Percentiles rank a stretch among this genome's conserved stretches.
These are phyloP conservation scores for Dissophora ornata DNA, from an alignment of 192 early-diverging fungal species.

Conservation along the genomic window DNA sequence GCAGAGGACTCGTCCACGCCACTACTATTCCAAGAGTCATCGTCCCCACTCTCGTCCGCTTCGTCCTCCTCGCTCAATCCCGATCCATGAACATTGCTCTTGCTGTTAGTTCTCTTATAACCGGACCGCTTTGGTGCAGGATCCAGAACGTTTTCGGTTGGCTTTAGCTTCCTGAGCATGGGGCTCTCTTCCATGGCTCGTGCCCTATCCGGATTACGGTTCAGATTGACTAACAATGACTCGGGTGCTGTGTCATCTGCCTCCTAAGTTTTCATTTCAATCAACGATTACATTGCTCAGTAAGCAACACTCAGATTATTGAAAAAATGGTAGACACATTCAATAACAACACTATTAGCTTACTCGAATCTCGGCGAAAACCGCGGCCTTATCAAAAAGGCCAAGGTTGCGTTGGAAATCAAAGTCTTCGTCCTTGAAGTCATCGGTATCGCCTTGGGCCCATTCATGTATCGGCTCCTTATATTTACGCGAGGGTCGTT, in stretches of 20 bases:
- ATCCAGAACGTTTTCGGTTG: conserved; percentile 79
- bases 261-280: conserved; percentile 52
- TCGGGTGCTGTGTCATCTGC: conserved; percentile 77
- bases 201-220: conserved; percentile 64
- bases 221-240: conserved; percentile 75
- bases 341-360: neutral
- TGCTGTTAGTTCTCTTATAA: conserved; percentile 18
- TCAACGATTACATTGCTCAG: neutral
- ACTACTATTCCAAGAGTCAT: conserved; percentile 49
- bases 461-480: conserved; percentile 59
- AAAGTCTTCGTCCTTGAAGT: conserved; percentile 71
- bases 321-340: neutral
- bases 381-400: conserved; percentile 76
- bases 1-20: conserved; percentile 27
- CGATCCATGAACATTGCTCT: conserved; percentile 19
- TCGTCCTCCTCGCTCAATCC: conserved; percentile 46
- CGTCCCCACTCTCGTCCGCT: conserved; percentile 39
- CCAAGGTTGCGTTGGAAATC: conserved; percentile 72
- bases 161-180: conserved; percentile 61
- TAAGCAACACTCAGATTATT: conserved; percentile 4
- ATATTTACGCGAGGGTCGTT: conserved; percentile 28
- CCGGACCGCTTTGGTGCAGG: conserved; percentile 35
- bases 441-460: conserved; percentile 69
- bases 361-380: conserved; percentile 75
- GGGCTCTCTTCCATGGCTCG: conserved; percentile 42